Conservation (phyloP, 768 basidiomycete genomes). For the Zangia roseola region DNA sequence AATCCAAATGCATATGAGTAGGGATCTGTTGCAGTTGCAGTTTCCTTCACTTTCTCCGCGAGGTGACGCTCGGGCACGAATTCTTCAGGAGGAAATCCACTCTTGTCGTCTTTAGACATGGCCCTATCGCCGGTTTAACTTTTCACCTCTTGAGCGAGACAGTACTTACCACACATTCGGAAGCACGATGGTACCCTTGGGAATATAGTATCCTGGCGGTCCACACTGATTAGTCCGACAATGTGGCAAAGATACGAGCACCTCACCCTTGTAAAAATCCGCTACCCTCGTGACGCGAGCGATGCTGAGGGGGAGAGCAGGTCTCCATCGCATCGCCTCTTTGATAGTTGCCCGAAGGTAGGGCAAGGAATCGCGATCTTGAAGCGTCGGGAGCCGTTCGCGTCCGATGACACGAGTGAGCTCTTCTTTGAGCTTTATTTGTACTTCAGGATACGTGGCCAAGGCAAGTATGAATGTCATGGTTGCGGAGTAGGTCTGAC, state of each 20-base stretch:
- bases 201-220: conserved; percentile 10
- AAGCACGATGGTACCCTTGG: conserved; percentile 8
- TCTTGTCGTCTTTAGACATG: conserved; percentile 15
- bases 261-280: conserved; percentile 12
- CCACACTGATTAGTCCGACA: not conserved
- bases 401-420: conserved; percentile 45
- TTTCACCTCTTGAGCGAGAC: not conserved
- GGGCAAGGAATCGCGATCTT: conserved; percentile 39
- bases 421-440: conserved; percentile 52
- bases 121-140: conserved; percentile 5
- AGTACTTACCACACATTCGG: conserved; percentile 17
- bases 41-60: conserved; percentile 2
- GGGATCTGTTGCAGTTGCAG: conserved; percentile 10
- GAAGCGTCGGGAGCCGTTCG: conserved; percentile 44
- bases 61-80: conserved; percentile 17
- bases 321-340: conserved; percentile 29
- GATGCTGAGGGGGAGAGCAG: conserved; percentile 12
- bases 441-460: conserved; percentile 39
- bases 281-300: conserved; percentile 7
- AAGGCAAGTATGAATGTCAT: conserved; percentile 19
- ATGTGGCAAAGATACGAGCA: not conserved
- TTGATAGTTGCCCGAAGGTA: conserved; percentile 45
- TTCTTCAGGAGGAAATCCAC: conserved; percentile 14
- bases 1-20: conserved; percentile 15
- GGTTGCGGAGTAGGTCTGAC: conserved; percentile 17